Evolutionary conservation across 2,329 filamentous ascomycete species (phyloP).

Genomic region (Macroventuria anomochaeta): DNA sequence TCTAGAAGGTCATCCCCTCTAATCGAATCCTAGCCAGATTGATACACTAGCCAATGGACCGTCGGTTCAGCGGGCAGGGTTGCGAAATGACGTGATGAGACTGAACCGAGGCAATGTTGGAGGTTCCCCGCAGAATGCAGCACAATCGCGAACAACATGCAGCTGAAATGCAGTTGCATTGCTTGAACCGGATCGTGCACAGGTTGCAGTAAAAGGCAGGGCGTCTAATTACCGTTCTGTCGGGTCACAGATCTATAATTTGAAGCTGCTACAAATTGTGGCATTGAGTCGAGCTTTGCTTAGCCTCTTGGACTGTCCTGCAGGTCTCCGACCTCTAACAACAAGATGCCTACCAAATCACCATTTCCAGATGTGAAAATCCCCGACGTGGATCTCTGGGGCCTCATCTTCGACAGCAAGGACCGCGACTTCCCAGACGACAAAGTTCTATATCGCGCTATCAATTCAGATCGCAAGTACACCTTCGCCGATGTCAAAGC

Average conservation of each 20-base stretch:
- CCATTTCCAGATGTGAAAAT: slow-evolving; percentile 33
- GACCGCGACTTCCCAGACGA: slow-evolving; percentile 30
- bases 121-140: slow-evolving; percentile 19
- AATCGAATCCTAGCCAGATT: not conserved
- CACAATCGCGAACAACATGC: not conserved
- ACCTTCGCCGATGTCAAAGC: slow-evolving; percentile 71
- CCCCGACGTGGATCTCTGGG: slow-evolving; percentile 32
- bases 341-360: slow-evolving; percentile 29
- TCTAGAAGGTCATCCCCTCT: not conserved
- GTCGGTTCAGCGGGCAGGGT: slow-evolving; percentile 1
- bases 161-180: not conserved
- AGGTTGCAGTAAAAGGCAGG: not conserved
- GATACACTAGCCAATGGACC: not conserved
- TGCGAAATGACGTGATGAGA: slow-evolving; percentile 10
- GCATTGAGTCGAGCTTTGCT: not conserved
- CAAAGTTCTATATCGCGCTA: slow-evolving; percentile 35
- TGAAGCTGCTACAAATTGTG: not conserved
- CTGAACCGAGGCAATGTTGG: slow-evolving; percentile 11
- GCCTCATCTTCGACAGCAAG: slow-evolving; percentile 31
- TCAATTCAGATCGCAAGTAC: slow-evolving; percentile 54
- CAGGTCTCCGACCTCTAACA: not conserved
- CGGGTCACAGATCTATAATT: not conserved
- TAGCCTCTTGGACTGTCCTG: not conserved
- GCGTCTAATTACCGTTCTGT: not conserved
- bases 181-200: not conserved